Evolutionary conservation across 768 basidiomycete species (phyloP).

Genomic region (Psilocybe cyanescens): DNA sequence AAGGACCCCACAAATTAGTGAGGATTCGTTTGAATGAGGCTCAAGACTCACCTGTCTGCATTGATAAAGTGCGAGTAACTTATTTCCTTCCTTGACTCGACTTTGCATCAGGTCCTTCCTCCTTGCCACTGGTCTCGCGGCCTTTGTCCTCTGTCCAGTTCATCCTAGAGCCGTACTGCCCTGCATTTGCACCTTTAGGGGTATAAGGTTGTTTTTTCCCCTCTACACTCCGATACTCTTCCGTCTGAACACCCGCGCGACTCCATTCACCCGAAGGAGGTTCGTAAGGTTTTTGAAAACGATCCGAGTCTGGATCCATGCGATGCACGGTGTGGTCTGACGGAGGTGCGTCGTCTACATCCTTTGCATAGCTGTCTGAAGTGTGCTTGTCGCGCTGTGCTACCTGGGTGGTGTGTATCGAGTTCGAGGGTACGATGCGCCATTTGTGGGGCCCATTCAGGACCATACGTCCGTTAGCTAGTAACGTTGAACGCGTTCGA

Average conservation of each 20-base stretch:
- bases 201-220: conserved; percentile 34
- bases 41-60: no score
- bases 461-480: background rate
- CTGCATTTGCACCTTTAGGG: conserved; percentile 33
- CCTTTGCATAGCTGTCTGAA: conserved; percentile 24
- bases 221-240: conserved; percentile 34
- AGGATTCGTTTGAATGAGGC: no score
- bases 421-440: background rate
- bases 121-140: conserved; percentile 32
- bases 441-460: background rate
- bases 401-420: conserved; percentile 7
- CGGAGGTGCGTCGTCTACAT: conserved; percentile 21
- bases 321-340: conserved; percentile 22
- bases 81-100: conserved; percentile 35
- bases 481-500: background rate
- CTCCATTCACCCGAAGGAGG: conserved; percentile 51
- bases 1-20: no score
- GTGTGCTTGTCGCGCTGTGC: conserved; percentile 15
- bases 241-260: conserved; percentile 40
- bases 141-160: conserved; percentile 34
- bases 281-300: conserved; percentile 44
- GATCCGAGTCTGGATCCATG: conserved; percentile 21
- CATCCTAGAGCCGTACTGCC: conserved; percentile 30
- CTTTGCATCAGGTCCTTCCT: conserved; percentile 41
- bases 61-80: no score